Evolutionary conservation across 2,329 filamentous ascomycete genomes (phyloP), one percentile per base, ranked within the genome.

Genomic region (Trichophyton benhamiae): DNA sequence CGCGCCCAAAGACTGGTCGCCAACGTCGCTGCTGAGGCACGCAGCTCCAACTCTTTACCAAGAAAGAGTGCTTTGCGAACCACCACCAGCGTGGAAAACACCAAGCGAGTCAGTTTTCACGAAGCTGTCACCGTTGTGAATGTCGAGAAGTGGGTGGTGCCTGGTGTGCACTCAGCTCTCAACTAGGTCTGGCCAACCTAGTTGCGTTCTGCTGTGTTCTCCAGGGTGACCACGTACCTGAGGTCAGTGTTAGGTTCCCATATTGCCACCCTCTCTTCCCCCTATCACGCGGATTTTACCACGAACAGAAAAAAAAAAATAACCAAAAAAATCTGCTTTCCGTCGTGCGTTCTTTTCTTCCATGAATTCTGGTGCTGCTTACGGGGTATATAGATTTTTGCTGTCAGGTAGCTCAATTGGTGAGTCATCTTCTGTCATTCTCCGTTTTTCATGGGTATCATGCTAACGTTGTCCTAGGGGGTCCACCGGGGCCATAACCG

Each of bases 71-170:
- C 60, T 48, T 59, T 63, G 59, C 60, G 53, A 58, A 52, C 53
- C 20, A 59, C 57, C 46, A 41, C 57, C 57, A 57, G 36, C 20
- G 49, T 42, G 33, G 25, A 48, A 53, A 59, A 63, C 48, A 57
- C 62, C 53, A 64, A 55, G 60, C 62, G 60, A 66, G 66, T 42
- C 13, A 38, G 30, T 4, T 38, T 57, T 27, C 53, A 17, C 65
- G 66, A 65, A 30, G 66, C 65, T 41, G 63, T 57, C 49, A 66
- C 64, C 17, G 65, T 68, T 59, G 48, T 63, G 44, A 48, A 64
- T 17, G 67, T 71, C 55, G 62, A 66, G 42, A 25, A n/a, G 42
- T 71, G 69, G 69, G 70, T 72, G 63, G 65, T 65, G 8, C 65
- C 64, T 33, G 65, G 63, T 48, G 53, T 63, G 49, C 27, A 57